Conservation (phyloP, 371 early-diverging fungal genomes). For the Mucor mucedo region DNA sequence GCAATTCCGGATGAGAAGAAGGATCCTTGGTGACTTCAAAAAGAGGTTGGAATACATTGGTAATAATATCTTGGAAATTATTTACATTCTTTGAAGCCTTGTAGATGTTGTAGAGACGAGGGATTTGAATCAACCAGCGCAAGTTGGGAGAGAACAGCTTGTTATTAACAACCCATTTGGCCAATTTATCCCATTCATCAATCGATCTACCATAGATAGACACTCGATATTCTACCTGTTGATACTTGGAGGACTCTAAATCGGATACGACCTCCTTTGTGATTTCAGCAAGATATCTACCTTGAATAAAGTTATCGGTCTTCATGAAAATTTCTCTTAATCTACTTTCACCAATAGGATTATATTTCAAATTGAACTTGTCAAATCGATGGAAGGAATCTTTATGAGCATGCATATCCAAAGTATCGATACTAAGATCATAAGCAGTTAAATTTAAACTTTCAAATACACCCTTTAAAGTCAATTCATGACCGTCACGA, state of each 20-base stretch:
- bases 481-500: conserved; percentile 76
- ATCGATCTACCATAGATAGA: conserved; percentile 86
- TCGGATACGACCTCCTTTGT: conserved; percentile 95
- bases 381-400: conserved; percentile 94
- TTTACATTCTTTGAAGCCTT: conserved; percentile 69
- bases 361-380: conserved; percentile 98
- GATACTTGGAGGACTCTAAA: conserved; percentile 95
- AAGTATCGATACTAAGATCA: conserved; percentile 95
- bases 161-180: conserved; percentile 94
- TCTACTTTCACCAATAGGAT: conserved; percentile 86
- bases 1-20: conserved; percentile 83
- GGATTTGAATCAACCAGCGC: conserved; percentile 97
- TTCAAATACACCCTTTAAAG: conserved; percentile 86
- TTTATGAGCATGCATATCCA: conserved; percentile 96
- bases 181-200: conserved; percentile 94
- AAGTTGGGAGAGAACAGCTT: conserved; percentile 91
- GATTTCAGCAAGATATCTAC: conserved; percentile 93
- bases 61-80: conserved; percentile 83
- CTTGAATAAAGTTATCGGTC: conserved; percentile 94
- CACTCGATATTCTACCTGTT: conserved; percentile 93
- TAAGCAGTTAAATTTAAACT: conserved; percentile 94
- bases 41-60: conserved; percentile 90
- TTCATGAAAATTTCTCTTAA: conserved; percentile 93
- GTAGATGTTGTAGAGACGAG: conserved; percentile 94
- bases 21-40: conserved; percentile 95